phyloP scores from a whole-genome alignment of 2,329 filamentous ascomycete genomes.

The Penicillium oxalicum region DNA sequence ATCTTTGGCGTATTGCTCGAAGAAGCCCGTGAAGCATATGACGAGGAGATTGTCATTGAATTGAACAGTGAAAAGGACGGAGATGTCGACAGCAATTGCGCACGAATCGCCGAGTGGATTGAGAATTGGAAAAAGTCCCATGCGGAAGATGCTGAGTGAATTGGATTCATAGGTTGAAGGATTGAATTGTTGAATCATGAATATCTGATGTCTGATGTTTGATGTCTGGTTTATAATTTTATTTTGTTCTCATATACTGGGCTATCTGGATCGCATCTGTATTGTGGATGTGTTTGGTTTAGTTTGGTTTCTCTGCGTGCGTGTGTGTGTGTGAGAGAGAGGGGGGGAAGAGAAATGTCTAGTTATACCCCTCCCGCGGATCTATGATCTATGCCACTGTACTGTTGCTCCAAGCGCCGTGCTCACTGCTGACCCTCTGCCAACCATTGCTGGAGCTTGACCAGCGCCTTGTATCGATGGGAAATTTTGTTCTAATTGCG shows the following conservation, averaged over 20 bases:
- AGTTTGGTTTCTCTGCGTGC: no score
- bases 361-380: no score
- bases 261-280: no score
- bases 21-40: slow-evolving; percentile 82
- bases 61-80: slow-evolving; percentile 73
- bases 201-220: neutral
- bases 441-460: slow-evolving; percentile 80
- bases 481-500: slow-evolving; percentile 69
- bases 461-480: slow-evolving; percentile 79
- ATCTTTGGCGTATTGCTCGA: slow-evolving; percentile 94
- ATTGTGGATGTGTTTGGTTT: no score
- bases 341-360: no score
- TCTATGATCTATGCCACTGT: no score
- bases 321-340: no score
- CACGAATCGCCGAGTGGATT: slow-evolving; percentile 76
- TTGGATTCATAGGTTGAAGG: neutral
- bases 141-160: slow-evolving; percentile 25
- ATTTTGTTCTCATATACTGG: no score
- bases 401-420: no score
- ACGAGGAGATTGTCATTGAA: slow-evolving; percentile 82
- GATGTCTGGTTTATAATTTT: no score
- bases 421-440: slow-evolving; percentile 36
- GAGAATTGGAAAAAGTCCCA: slow-evolving; percentile 66
- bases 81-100: slow-evolving; percentile 84
- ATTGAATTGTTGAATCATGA: neutral